phyloP scores from a whole-genome alignment of 2,329 filamentous ascomycete species.

The Dactylellina parvicollis region DNA sequence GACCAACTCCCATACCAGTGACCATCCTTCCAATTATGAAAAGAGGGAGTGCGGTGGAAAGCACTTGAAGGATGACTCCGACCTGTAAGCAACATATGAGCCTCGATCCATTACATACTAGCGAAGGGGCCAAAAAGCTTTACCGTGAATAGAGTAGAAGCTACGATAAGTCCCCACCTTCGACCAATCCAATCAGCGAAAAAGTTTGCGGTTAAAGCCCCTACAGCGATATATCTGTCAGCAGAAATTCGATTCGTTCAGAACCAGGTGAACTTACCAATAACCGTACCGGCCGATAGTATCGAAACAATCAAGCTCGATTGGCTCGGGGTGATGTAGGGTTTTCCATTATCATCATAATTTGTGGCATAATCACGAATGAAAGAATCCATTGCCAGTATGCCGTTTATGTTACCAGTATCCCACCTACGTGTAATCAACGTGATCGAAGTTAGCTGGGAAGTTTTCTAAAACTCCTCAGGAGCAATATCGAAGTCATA shows the following conservation, averaged over 20 bases:
- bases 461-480: not conserved
- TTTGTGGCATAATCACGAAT: slow-evolving; percentile 22
- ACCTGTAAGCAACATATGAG: slow-evolving; percentile 12
- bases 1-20: slow-evolving; percentile 47
- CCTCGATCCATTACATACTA: slow-evolving; percentile 61
- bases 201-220: slow-evolving; percentile 76
- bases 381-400: slow-evolving; percentile 66
- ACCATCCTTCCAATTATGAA: slow-evolving; percentile 62
- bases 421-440: slow-evolving; percentile 58
- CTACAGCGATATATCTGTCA: slow-evolving; percentile 72
- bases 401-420: slow-evolving; percentile 70
- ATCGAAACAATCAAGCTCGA: slow-evolving; percentile 77
- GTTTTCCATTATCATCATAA: slow-evolving; percentile 23
- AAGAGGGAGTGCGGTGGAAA: slow-evolving; percentile 69
- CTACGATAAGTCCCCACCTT: slow-evolving; percentile 72
- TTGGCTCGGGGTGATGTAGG: slow-evolving; percentile 59
- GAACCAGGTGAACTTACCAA: slow-evolving; percentile 70
- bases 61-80: slow-evolving; percentile 76
- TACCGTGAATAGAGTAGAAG: slow-evolving; percentile 71
- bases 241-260: slow-evolving; percentile 71
- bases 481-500: slow-evolving; percentile 11
- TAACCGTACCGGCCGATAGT: slow-evolving; percentile 79
- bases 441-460: not conserved
- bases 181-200: slow-evolving; percentile 67
- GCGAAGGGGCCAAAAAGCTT: slow-evolving; percentile 55